These are phyloP conservation scores for Gelatoporia subvermispora DNA, from an alignment of 768 basidiomycete genomes.

Conservation along the genomic window DNA sequence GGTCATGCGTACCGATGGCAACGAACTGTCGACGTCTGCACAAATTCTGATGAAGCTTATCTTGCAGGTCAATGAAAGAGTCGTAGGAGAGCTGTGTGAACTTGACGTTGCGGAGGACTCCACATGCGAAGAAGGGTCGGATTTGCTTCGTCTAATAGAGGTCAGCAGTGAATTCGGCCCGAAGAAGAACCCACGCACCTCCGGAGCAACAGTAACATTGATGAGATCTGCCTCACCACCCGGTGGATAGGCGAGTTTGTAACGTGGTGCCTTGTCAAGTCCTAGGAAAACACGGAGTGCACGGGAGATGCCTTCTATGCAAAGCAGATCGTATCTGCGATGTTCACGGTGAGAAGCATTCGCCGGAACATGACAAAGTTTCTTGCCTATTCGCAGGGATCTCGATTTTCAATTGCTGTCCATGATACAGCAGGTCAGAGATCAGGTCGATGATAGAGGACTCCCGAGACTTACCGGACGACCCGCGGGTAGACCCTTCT, in stretches of 20 bases:
- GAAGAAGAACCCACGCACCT: constrained; percentile 45
- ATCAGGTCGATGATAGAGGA: neutral
- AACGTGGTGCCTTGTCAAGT: constrained; percentile 60
- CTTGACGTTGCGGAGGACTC: constrained; percentile 83
- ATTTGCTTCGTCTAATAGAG: constrained; percentile 66
- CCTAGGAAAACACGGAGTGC: constrained; percentile 81
- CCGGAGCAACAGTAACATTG: constrained; percentile 63
- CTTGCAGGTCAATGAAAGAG: constrained; percentile 98
- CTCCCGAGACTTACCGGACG: constrained; percentile 61
- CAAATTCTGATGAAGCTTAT: constrained; percentile 96
- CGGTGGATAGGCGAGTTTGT: constrained; percentile 67
- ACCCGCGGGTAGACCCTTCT: constrained; percentile 80
- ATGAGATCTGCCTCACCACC: constrained; percentile 64
- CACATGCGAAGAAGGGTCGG: constrained; percentile 88
- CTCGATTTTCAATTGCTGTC: constrained; percentile 96
- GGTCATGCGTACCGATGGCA: constrained; percentile 95
- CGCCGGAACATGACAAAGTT: neutral
- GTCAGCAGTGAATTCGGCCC: neutral
- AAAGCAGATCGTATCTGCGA: constrained; percentile 90
- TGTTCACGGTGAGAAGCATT: neutral
- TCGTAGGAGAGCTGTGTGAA: constrained; percentile 89
- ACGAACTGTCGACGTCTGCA: constrained; percentile 87
- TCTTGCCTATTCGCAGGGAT: constrained; percentile 90
- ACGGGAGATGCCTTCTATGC: constrained; percentile 92
- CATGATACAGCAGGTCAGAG: constrained; percentile 9